Base-by-base conservation (phyloP, 2,329 filamentous ascomycete genomes). In the Gnomoniopsis smithogilvyi region DNA sequence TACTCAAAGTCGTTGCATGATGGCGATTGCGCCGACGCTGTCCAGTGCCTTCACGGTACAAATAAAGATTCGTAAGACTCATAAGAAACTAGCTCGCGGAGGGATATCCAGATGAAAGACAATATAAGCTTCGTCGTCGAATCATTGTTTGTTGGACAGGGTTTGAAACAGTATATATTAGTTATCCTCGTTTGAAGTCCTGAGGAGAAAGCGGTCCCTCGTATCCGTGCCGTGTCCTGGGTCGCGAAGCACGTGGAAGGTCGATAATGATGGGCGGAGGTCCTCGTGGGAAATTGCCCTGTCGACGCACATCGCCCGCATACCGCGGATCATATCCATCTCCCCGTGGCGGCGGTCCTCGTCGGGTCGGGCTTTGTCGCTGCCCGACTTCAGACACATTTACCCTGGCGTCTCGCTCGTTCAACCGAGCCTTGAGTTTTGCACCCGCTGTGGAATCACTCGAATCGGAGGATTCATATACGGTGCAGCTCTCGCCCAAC, bases 171-270 rank as follows among this genome's bases (percentile, higher is more conserved):
- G 26, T 30, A 8, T 30, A 4, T 30, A 30, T 8, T 30, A 8
- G 8, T 30, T 46, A 46, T 19, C 49, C 41, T 11, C 47, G 47
- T 38, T 48, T 57, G 24, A 26, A 51, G 26, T 52, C 55, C 7
- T 59, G 50, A 8, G 56, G 56, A 2, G 56, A 59, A 4, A 51
- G 45, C 1, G 56, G 51, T 2, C 46, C 51, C 11, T 59, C 51
- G 17, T 59, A 54, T 19, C 51, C 56, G 33, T 45, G 49, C 15
- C 56, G 51, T 12, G 56, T 59, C 45, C 56, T 48, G 7, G 56
- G 56, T 22, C 51, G 47, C 3, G 56, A 59, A 2, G 51, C 33
- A 7, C 56, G 30, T 8, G 56, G 56, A 21, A 47, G 38, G 22
- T 54, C 56, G 7, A 59, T 43, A 33, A 59, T 54, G n/a, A 52